Base-by-base conservation (phyloP, 108 stramenopile species). In the Ochromonas danica region DNA sequence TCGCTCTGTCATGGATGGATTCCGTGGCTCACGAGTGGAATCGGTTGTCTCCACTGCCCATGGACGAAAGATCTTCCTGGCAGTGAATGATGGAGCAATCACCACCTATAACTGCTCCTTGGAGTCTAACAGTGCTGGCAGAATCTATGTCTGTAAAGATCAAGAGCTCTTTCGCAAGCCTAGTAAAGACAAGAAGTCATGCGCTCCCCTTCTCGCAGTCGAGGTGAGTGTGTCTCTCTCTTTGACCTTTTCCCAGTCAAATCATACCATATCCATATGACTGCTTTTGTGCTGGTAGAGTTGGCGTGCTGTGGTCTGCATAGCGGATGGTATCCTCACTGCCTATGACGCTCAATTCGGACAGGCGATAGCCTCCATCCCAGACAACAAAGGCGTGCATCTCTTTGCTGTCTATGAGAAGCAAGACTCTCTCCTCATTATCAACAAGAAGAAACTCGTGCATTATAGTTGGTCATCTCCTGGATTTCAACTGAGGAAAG, bases 211-310 rank as follows among this genome's bases (percentile, higher is more conserved):
- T 3, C 3, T 57, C 6, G 6, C 10, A 30, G 72, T 75, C 3
- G 72, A 75, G 72, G 72, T 75, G 38, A 22, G 45, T 39, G 6
- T 75, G 6, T 17, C 45, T 67, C 6, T 67, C 25, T 67, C 63
- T 10, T 28, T 33, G 10, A 67, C 25, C 6, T 31, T 67, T 31
- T 42, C 25, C 25, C 51, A 27, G 6, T 75, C 45, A 22, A 14
- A 35, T 45, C 51, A 35, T 3, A 75, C n/a, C 17, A 27, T 31
- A 33, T 45, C 27, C 38, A 75, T 45, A 39, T 75, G 43, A 14
- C 36, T 33, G 10, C n/a, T 22, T 51, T 6, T 51, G 22, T 51
- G 14, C 6, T 51, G 38, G 6, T 60, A 75, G 72, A 27, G n/a
- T 41, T 75, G 72, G 72, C 43, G 51, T 27, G 6, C 41, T 6